Evolutionary conservation across 2,329 filamentous ascomycete species (phyloP).

Genomic region (Grosmannia serpens): DNA sequence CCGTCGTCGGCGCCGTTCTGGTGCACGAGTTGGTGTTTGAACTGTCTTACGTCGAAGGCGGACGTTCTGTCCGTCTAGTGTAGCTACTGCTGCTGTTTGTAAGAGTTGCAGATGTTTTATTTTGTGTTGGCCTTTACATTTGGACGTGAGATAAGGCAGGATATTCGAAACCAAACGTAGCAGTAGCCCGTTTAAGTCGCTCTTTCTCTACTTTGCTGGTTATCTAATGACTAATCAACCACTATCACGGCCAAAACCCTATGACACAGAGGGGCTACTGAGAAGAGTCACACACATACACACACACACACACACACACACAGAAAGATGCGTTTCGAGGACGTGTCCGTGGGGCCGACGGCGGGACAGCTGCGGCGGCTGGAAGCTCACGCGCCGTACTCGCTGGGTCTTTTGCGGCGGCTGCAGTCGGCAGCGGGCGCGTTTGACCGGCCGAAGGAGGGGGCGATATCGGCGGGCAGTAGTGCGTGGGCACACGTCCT

Average conservation of each 20-base stretch:
- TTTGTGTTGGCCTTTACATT: too few species aligned
- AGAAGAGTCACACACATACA: not conserved
- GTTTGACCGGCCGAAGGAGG: slow-evolving; percentile 20
- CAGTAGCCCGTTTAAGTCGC: too few species aligned
- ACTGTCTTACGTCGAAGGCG: too few species aligned
- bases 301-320: not conserved
- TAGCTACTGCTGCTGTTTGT: too few species aligned
- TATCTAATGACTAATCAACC: too few species aligned
- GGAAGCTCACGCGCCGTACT: slow-evolving; percentile 39
- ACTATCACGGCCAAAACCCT: not conserved
- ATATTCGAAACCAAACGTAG: too few species aligned
- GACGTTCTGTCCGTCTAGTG: too few species aligned
- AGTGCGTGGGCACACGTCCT: slow-evolving; percentile 32
- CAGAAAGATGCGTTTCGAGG: slow-evolving; percentile 9
- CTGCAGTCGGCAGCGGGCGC: slow-evolving; percentile 36
- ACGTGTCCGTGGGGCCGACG: slow-evolving; percentile 12
- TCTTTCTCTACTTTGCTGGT: too few species aligned
- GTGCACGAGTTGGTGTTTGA: too few species aligned
- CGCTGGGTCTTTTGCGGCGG: slow-evolving; percentile 50
- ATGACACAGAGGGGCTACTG: not conserved
- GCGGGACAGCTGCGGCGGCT: slow-evolving; percentile 34
- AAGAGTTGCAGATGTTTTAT: too few species aligned
- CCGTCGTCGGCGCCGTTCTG: too few species aligned
- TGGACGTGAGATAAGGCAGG: too few species aligned
- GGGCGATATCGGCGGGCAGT: slow-evolving; percentile 22